Base-by-base conservation (phyloP, 306 rosid species). In the Biancaea sappan region DNA sequence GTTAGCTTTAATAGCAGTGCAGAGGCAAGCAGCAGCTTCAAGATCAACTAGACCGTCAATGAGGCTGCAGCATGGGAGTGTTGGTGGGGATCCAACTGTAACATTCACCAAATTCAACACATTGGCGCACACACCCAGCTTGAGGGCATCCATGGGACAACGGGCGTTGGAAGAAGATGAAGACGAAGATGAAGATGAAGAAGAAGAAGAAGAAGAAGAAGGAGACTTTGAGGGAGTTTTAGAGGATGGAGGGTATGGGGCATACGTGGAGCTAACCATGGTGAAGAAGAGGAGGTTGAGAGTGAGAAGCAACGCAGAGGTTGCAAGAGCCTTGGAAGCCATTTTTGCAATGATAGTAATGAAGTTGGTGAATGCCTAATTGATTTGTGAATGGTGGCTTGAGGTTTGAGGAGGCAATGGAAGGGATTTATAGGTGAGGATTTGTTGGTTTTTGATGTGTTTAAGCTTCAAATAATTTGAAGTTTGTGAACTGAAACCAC, bases 71-170 rank as follows among this genome's bases (percentile, higher is more conserved):
- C 89, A 88, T 10, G 81, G 85, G 7, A 52, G 25, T 13, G 47
- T 79, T 52, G 78, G 62, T 66, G 86, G 87, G 3, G 90, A 24
- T n/a, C 92, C 90, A 25, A 84, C 31, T 43, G 79, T 69, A 66
- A 71, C 71, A 0, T 79, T 65, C 34, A 79, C 82, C 57, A 84
- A 41, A 8, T 22, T 65, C 69, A 88, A 50, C 71, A 88, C 54
- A 0, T 86, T 41, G 2, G 79, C 90, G 64, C 92, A 88, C 51
- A 79, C 90, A 28, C 84, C 88, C 19, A 88, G 73, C 76, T 79
- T 86, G n/a, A 84, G 76, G 76, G 79, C 46, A 69, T 86, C 70
- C 24, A 69, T 72, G 19, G 90, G 88, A 37, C 92, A 88, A 0
- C 16, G 9, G 46, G 32, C 81, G 44, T 67, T 58, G 26, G 26